Conservation (phyloP, 192 early-diverging fungal species). For the Umbelopsis vinacea region DNA sequence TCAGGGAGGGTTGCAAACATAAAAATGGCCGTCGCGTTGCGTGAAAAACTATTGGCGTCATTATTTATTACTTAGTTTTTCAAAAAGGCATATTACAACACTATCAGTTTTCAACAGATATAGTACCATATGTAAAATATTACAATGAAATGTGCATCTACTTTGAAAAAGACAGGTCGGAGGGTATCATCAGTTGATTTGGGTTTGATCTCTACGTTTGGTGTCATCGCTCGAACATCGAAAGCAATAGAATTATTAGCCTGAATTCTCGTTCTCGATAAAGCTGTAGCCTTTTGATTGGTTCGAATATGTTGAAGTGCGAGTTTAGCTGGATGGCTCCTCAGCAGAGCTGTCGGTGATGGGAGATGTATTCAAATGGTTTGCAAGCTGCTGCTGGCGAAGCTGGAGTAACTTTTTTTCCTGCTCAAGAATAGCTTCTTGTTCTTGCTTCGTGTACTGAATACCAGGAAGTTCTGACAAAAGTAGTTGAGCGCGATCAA, state of each 20-base stretch:
- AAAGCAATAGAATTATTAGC: no score
- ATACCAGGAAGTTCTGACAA: conserved; percentile 38
- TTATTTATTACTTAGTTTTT: background rate
- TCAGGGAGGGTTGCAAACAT: background rate
- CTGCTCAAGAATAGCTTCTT: conserved; percentile 31
- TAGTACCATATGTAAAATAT: background rate
- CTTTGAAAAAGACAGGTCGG: background rate
- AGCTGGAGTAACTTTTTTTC: conserved; percentile 27
- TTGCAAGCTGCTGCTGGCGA: conserved; percentile 29
- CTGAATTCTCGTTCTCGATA: no score
- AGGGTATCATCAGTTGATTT: background rate
- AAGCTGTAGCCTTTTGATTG: no score
- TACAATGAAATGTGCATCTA: background rate
- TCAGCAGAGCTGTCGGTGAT: background rate
- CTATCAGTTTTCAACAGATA: no score
- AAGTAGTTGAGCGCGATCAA: conserved; percentile 35
- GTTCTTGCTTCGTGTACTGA: conserved; percentile 37
- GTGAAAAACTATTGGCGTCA: background rate
- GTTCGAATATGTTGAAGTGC: background rate
- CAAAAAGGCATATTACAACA: no score
- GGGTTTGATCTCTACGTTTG: no score
- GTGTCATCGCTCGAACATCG: no score
- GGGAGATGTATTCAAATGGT: conserved; percentile 22
- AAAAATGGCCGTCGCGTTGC: background rate
- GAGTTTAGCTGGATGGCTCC: background rate